Evolutionary conservation across 148 eudicot species (phyloP), one percentile per base, ranked within the genome.

Genomic region (Nepenthes gracilis): DNA sequence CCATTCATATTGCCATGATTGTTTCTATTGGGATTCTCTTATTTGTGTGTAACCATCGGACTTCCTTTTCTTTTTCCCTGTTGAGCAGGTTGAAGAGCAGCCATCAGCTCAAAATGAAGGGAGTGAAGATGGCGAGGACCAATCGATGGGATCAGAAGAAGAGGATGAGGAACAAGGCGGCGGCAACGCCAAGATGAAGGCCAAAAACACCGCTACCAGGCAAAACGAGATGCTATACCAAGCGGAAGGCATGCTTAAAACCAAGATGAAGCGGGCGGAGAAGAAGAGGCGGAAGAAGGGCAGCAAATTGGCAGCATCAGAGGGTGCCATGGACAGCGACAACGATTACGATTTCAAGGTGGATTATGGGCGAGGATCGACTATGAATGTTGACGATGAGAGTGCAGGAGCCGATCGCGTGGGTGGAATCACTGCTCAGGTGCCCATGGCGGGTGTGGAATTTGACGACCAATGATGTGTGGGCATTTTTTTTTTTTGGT

Each of bases 241-340:
- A 23, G 95, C 77, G 47, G 88, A 82, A 75, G 98, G 95, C 70
- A 84, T 88, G 70, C 81, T 88, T 14, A 88, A 93, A 73, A 75
- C 86, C 3, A 86, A 79, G 78, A 36, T 74, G 76, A 75, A 76
- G 64, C 80, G 71, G 74, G 94, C 96, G 3, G 87, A 77, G 68
- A 88, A 84, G 80, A 85, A 88, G 68, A 78, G 70, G 70, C 73
- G 72, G 67, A 93, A 88, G 66, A 88, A 84, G 57, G 80, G 74
- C 47, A 70, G 33, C 43, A 77, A 82, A 62, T 62, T 57, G 54
- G 67, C 81, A 5, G 60, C 83, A 7, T 75, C 71, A 51, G 84
- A 63, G 35, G 82, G 81, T 67, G 82, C 75, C 23, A 70, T 65
- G 79, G 85, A 81, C 43, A 73, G 61, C 9, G 78, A 71, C 53